phyloP scores from a whole-genome alignment of 768 basidiomycete genomes.

The Pisolithus tinctorius region DNA sequence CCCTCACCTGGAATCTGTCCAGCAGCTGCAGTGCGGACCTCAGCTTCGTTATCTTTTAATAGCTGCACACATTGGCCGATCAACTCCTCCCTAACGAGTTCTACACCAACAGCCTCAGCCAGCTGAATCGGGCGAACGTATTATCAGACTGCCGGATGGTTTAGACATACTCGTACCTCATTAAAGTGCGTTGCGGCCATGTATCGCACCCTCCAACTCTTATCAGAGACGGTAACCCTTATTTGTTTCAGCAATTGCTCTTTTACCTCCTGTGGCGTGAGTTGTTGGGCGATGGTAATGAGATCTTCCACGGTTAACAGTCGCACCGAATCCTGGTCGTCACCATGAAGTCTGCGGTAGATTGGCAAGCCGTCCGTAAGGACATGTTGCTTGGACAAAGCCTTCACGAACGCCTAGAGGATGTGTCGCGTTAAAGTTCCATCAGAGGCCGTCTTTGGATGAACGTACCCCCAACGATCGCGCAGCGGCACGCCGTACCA shows the following conservation, averaged over 20 bases:
- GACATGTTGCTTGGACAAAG: conserved; percentile 74
- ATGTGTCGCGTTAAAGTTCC: conserved; percentile 12
- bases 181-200: conserved; percentile 99
- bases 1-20: conserved; percentile 90
- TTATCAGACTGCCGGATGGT: not conserved
- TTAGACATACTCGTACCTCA: conserved; percentile 45
- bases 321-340: conserved; percentile 98
- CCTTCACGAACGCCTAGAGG: conserved; percentile 67
- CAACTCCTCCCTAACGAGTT: conserved; percentile 89
- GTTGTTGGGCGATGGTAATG: conserved; percentile 82
- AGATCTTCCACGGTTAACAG: conserved; percentile 92
- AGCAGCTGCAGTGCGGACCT: conserved; percentile 93
- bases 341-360: conserved; percentile 88
- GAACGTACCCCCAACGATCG: conserved; percentile 89
- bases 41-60: conserved; percentile 97
- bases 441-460: not conserved
- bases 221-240: conserved; percentile 82
- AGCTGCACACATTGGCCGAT: conserved; percentile 90
- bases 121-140: conserved; percentile 41
- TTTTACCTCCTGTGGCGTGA: conserved; percentile 85
- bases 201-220: conserved; percentile 98
- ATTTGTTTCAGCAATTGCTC: conserved; percentile 85
- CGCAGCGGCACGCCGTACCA: conserved; percentile 95
- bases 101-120: conserved; percentile 83
- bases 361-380: conserved; percentile 84